These are phyloP conservation scores for Raphanus raphanistrum DNA, from an alignment of 345 rosid genomes.

Conservation along the genomic window DNA sequence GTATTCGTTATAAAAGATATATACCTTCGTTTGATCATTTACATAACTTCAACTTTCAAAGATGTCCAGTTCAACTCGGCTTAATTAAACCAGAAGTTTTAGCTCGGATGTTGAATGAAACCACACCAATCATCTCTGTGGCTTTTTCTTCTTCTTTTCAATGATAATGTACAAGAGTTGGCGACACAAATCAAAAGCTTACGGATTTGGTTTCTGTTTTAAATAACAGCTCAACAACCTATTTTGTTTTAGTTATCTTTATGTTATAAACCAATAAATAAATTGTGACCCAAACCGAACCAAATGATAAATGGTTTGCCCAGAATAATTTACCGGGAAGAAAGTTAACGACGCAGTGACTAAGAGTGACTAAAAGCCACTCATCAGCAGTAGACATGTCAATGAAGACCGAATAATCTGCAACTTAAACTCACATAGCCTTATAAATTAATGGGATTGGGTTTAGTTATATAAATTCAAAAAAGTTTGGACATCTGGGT, in stretches of 20 bases:
- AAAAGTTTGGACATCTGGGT: too few relatives aligned
- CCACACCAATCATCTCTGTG: background rate
- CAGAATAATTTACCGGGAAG: background rate
- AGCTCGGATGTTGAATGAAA: background rate
- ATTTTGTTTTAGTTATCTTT: background rate
- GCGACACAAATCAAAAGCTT: background rate
- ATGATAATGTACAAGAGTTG: background rate
- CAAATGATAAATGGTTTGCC: background rate
- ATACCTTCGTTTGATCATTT: background rate
- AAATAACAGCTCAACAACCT: background rate
- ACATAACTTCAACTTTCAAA: background rate
- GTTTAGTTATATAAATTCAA: too few relatives aligned
- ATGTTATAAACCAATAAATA: background rate
- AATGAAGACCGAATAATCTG: too few relatives aligned
- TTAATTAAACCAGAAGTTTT: background rate
- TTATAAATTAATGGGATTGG: too few relatives aligned
- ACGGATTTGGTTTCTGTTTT: background rate
- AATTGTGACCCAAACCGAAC: background rate
- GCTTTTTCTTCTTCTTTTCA: background rate
- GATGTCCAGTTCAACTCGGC: background rate
- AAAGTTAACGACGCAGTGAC: background rate
- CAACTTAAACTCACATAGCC: too few relatives aligned
- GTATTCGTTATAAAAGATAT: constrained; percentile 1
- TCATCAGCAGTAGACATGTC: too few relatives aligned
- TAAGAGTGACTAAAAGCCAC: background rate